Evolutionary conservation across 345 rosid species (phyloP).

Genomic region (Moricandia arvensis): DNA sequence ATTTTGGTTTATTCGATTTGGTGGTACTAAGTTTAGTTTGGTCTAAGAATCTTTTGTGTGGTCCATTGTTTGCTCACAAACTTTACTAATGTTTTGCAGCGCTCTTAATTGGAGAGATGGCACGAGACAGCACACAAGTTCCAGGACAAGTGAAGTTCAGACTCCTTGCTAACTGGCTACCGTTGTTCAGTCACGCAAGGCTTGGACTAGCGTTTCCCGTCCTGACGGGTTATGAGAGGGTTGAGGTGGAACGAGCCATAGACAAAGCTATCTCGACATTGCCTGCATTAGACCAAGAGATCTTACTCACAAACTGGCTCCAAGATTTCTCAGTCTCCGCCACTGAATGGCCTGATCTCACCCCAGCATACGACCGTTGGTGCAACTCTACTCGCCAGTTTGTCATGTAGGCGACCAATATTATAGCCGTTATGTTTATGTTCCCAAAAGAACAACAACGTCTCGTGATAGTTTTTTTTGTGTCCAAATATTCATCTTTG

Average conservation of each 20-base stretch:
- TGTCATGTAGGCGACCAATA: constrained; percentile 26
- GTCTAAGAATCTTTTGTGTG: background rate
- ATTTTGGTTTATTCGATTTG: background rate
- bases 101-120: constrained; percentile 50
- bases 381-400: constrained; percentile 59
- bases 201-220: constrained; percentile 59
- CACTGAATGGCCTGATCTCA: constrained; percentile 82
- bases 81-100: constrained; percentile 39
- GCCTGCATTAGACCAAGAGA: constrained; percentile 61
- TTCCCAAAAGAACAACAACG: background rate
- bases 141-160: constrained; percentile 61
- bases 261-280: constrained; percentile 54
- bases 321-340: constrained; percentile 58
- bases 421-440: background rate
- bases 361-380: constrained; percentile 65
- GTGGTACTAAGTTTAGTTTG: background rate
- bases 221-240: constrained; percentile 56
- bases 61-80: background rate
- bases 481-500: constrained; percentile 21
- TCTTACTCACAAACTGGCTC: constrained; percentile 67
- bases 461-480: constrained; percentile 4
- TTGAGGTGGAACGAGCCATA: constrained; percentile 62
- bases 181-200: constrained; percentile 62
- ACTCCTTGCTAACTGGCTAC: constrained; percentile 61
- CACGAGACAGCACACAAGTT: constrained; percentile 35